These are phyloP conservation scores for grape (Vitis vinifera) DNA, from an alignment of 164 flowering plant genomes.

Conservation along the genomic window ASM3070453v1 NC_081807.1:5384501-5385000, in stretches of 20 bases:
- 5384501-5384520: no score
- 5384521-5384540: no score
- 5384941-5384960: slow-evolving; percentile 8
- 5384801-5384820: slow-evolving; percentile 24
- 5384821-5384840: slow-evolving; percentile 14
- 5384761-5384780: slow-evolving; percentile 36
- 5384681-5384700: no score
- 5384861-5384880: slow-evolving; percentile 42
- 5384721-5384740: slow-evolving; percentile 1
- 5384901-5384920: slow-evolving; percentile 9
- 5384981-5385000: slow-evolving; percentile 18
- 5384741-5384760: slow-evolving; percentile 6
- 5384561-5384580: no score
- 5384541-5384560: no score
- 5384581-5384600: no score
- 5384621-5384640: no score
- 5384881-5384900: slow-evolving; percentile 27
- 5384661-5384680: no score
- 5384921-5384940: slow-evolving; percentile 23
- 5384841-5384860: slow-evolving; percentile 7
- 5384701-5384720: no score
- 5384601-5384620: no score
- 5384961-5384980: slow-evolving; percentile 23
- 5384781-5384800: slow-evolving; percentile 20
- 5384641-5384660: no score